phyloP scores from a whole-genome alignment of 2,329 filamentous ascomycete genomes.

The Parasarocladium wereldwijsianum region DNA sequence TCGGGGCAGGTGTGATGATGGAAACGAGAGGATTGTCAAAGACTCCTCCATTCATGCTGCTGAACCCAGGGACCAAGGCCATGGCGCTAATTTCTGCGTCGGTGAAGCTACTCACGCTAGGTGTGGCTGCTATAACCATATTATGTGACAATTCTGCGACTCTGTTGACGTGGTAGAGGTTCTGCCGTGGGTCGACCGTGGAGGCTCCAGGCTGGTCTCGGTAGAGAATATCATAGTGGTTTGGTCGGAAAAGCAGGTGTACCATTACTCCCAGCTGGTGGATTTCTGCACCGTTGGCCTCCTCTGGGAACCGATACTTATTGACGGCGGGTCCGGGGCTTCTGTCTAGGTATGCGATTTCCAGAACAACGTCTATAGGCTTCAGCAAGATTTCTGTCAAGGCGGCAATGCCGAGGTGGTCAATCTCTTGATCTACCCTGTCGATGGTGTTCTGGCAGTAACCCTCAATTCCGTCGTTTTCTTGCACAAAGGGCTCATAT shows the following conservation, averaged over 20 bases:
- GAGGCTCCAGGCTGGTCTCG: conserved; percentile 25
- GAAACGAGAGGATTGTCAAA: too few species aligned
- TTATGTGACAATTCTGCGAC: conserved; percentile 31
- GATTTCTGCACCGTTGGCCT: conserved; percentile 29
- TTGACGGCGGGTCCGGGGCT: conserved; percentile 67
- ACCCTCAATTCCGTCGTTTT: conserved; percentile 41
- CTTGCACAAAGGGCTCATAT: conserved; percentile 59
- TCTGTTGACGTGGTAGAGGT: conserved; percentile 35
- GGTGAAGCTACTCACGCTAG: conserved; percentile 25
- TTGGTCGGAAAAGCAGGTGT: conserved; percentile 50
- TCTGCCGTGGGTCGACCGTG: conserved; percentile 12
- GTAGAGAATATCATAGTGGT: conserved; percentile 93
- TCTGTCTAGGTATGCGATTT: conserved; percentile 83
- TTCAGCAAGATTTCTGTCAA: conserved; percentile 68
- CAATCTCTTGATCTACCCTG: conserved; percentile 68
- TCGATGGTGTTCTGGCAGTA: conserved; percentile 63
- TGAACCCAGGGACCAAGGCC: conserved; percentile 31
- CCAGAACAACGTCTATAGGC: conserved; percentile 63
- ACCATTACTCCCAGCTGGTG: conserved; percentile 34
- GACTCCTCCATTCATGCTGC: too few species aligned
- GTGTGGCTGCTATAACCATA: conserved; percentile 25
- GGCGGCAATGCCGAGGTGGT: conserved; percentile 71
- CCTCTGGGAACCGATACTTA: conserved; percentile 47
- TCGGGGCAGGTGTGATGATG: too few species aligned
- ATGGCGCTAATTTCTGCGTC: conserved; percentile 27